Evolutionary conservation across 495 filamentous ascomycete genomes (phyloP).

Genomic region (Trichoderma reesei): DNA sequence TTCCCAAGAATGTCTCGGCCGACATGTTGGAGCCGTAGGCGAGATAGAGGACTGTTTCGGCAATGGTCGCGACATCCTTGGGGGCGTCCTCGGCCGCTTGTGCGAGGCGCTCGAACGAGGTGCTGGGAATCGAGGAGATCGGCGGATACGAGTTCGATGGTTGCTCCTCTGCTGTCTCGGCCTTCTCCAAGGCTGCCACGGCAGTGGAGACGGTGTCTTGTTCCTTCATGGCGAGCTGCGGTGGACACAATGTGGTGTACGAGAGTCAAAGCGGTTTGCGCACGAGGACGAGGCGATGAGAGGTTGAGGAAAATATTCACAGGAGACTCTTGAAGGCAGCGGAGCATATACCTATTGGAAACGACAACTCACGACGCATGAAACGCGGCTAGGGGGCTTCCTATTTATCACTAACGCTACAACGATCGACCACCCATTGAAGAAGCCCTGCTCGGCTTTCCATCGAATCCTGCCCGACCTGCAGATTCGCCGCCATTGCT

Average conservation of each 20-base stretch:
- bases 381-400: too few relatives aligned
- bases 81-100: constrained; percentile 10
- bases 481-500: neutral
- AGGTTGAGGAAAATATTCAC: too few relatives aligned
- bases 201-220: neutral
- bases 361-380: too few relatives aligned
- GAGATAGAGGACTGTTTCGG: constrained; percentile 67
- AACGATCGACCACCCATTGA: too few relatives aligned
- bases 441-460: too few relatives aligned
- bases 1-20: constrained; percentile 62
- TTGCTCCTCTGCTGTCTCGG: neutral
- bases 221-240: neutral
- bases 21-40: constrained; percentile 91
- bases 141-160: neutral
- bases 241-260: neutral
- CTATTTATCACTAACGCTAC: too few relatives aligned
- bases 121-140: neutral
- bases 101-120: constrained; percentile 9
- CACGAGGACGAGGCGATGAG: neutral
- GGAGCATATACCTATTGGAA: too few relatives aligned
- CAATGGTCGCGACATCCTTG: neutral
- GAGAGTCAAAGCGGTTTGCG: neutral
- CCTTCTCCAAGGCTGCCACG: neutral
- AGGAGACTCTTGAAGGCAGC: too few relatives aligned
- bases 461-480: too few relatives aligned